Evolutionary conservation across 2,329 filamentous ascomycete genomes (phyloP), one percentile per base, ranked within the genome.

Genomic region (Alternaria longipes): DNA sequence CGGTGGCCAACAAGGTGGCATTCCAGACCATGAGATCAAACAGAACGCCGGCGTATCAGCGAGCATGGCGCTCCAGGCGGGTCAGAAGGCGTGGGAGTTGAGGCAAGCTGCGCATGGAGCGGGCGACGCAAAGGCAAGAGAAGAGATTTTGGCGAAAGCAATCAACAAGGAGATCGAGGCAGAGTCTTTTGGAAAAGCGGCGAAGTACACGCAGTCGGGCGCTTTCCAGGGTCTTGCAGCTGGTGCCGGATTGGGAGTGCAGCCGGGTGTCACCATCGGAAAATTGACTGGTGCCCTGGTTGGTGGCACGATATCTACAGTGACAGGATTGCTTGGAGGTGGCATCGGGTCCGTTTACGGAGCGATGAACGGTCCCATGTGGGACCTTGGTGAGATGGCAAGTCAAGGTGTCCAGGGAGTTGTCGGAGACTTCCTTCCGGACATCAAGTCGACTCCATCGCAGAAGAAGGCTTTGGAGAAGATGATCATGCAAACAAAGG

Each of bases 161-260:
- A 72, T 80, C 63, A 77, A 80, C 61, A 79, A 78, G 55, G 76
- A 79, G 46, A 79, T 80, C 42, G 78, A 80, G 64, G 78, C 78
- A 2, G 78, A 80, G 51, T 79, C 76, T 0, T 80, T 80, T 52
- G 78, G 78, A 32, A 80, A 80, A 56, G 76, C 78, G 22, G 78
- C 78, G 16, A 80, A 80, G 38, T 80, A 80, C 28, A 74, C 76
- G 3, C 75, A 73, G 28, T 77, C 76, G 1, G 78, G 78, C 22
- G 69, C 78, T 4, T 80, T 80, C 56, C 78, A 80, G 58, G 78
- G 78, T 0, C 72, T 80, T 3, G 74, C 77, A 11, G 78, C 78
- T 50, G 78, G 78, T 11, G 77, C 77, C 18, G 78, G 78, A 6
- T 54, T 80, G 14, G 78, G 78, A 24, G 73, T 78, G 16, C 70